A percentile compares a stretch with the other conserved stretches of the same genome.
Evolutionary conservation across 768 basidiomycete species (phyloP).

Genomic region (Tricholoma saponaceum): DNA sequence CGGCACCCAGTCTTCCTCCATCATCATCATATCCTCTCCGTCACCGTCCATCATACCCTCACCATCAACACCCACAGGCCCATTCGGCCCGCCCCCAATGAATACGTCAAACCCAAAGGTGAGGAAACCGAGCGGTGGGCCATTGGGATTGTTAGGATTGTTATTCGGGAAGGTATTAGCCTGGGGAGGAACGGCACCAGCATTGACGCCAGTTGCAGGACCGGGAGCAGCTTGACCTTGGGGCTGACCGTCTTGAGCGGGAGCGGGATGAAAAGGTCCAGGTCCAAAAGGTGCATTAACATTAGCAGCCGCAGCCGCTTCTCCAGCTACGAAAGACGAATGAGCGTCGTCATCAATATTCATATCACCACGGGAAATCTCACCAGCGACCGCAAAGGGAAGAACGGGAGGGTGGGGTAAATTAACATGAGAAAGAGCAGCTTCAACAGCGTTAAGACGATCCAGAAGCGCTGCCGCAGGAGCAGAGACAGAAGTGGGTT

Average conservation of each 20-base stretch:
- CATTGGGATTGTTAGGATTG: neutral
- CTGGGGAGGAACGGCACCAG: neutral
- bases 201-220: neutral
- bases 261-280: neutral
- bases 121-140: constrained; percentile 20
- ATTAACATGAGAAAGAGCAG: neutral
- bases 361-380: neutral
- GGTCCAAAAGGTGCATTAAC: neutral
- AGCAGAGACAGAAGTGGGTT: neutral
- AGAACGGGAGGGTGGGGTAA: neutral
- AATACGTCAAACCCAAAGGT: constrained; percentile 41
- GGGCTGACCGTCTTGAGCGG: neutral
- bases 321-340: neutral
- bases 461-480: neutral
- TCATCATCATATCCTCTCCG: neutral
- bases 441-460: neutral
- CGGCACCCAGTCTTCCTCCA: neutral
- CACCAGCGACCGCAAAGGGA: neutral
- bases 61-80: constrained; percentile 3
- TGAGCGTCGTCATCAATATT: neutral
- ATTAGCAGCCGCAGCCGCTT: neutral
- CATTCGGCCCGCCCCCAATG: constrained; percentile 15
- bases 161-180: neutral
- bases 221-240: neutral
- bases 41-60: neutral